Evolutionary conservation across 192 early-diverging fungal genomes (phyloP).

Genomic region (Coemansia sp.): DNA sequence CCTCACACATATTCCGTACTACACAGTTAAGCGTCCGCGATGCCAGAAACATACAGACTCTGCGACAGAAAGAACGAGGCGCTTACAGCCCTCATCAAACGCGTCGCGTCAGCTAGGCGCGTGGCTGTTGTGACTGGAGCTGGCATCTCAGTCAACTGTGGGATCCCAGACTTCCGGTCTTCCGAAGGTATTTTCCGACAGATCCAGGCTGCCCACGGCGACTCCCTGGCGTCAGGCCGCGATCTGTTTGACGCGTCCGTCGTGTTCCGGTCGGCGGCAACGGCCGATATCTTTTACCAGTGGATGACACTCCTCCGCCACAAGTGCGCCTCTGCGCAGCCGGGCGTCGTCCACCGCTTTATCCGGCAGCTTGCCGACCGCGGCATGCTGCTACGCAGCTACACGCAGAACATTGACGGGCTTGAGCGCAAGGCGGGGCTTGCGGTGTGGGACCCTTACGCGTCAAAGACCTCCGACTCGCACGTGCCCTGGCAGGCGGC

Average conservation of each 20-base stretch:
- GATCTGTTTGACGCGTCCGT: constrained; percentile 88
- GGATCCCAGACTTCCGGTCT: constrained; percentile 97
- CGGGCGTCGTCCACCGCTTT: constrained; percentile 83
- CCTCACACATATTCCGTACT: too few relatives aligned
- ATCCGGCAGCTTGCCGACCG: constrained; percentile 71
- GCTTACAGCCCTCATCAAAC: constrained; percentile 25
- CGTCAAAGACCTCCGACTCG: not conserved
- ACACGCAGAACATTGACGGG: constrained; percentile 98
- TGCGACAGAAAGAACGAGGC: constrained; percentile 6
- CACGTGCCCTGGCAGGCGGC: constrained; percentile 40
- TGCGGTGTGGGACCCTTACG: constrained; percentile 52
- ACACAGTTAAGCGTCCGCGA: constrained; percentile 7
- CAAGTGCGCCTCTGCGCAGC: constrained; percentile 65
- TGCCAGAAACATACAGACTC: constrained; percentile 42
- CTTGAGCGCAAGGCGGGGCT: constrained; percentile 78
- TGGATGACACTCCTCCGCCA: constrained; percentile 86
- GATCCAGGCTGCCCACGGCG: constrained; percentile 67
- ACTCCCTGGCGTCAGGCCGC: constrained; percentile 73
- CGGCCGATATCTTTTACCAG: constrained; percentile 59
- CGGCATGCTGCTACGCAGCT: constrained; percentile 80
- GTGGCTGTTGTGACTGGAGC: constrained; percentile 76
- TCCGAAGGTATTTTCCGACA: constrained; percentile 87
- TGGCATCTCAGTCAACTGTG: constrained; percentile 89
- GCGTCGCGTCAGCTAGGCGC: constrained; percentile 35
- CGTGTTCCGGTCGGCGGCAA: constrained; percentile 72